A percentile compares a stretch with the other conserved stretches of the same genome.
phyloP scores from a whole-genome alignment of 495 filamentous ascomycete genomes.

The Talaromyces trachyspermus region DNA sequence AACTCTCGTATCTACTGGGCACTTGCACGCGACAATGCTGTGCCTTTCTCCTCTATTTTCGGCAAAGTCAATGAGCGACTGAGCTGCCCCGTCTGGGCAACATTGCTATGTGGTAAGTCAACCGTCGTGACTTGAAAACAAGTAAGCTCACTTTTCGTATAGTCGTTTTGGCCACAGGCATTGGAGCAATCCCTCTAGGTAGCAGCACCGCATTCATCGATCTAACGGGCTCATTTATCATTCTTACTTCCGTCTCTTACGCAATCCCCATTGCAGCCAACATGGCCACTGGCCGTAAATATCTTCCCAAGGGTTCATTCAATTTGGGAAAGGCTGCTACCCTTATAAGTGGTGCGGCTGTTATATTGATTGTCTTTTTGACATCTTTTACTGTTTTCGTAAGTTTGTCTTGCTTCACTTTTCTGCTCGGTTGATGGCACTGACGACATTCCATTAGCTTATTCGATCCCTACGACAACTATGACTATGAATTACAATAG shows the following conservation, averaged over 20 bases:
- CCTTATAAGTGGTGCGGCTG: slow-evolving; percentile 47
- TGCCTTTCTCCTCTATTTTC: slow-evolving; percentile 29
- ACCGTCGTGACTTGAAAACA: no score
- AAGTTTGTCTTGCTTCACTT: neutral
- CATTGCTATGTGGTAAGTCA: slow-evolving; percentile 25
- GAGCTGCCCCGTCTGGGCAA: slow-evolving; percentile 55
- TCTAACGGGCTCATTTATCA: slow-evolving; percentile 66
- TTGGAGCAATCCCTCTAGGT: slow-evolving; percentile 66
- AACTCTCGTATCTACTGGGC: slow-evolving; percentile 61
- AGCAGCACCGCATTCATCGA: slow-evolving; percentile 62
- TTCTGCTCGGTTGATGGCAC: neutral
- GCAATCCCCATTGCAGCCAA: slow-evolving; percentile 64
- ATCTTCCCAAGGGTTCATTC: slow-evolving; percentile 62
- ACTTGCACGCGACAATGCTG: slow-evolving; percentile 60
- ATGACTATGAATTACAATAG: slow-evolving; percentile 7
- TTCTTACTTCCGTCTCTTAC: slow-evolving; percentile 66
- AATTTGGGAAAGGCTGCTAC: slow-evolving; percentile 53
- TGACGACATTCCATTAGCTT: neutral
- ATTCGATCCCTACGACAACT: neutral
- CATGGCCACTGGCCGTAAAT: slow-evolving; percentile 51
- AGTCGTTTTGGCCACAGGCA: slow-evolving; percentile 49
- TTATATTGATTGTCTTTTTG: slow-evolving; percentile 55
- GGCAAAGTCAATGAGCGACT: slow-evolving; percentile 30
- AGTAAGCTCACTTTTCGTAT: slow-evolving; percentile 20
- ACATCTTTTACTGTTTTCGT: slow-evolving; percentile 8